These are phyloP conservation scores for Hymenochaete sp. DNA, from an alignment of 1,284 basidiomycete species.

Conservation along the genomic window DNA sequence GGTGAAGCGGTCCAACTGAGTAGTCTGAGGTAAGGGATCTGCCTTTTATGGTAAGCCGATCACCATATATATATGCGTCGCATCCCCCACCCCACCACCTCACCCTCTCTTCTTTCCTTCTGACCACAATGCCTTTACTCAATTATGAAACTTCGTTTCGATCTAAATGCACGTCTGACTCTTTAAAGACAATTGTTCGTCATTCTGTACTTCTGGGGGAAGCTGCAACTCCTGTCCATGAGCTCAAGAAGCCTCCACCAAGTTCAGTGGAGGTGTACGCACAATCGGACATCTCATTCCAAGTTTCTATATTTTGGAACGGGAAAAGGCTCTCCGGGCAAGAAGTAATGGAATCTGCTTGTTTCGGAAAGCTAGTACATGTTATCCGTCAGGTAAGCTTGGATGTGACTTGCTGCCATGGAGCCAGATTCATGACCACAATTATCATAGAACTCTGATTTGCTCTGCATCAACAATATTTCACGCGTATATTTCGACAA, in stretches of 20 bases:
- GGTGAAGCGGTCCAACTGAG: neutral
- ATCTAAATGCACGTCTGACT: neutral
- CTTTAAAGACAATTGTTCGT: slow-evolving; percentile 3
- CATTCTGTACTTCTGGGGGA: slow-evolving; percentile 7
- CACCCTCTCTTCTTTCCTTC: too few relatives aligned
- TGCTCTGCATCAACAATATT: slow-evolving; percentile 47
- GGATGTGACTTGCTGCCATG: slow-evolving; percentile 1
- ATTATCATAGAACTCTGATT: slow-evolving; percentile 41
- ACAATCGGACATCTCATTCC: slow-evolving; percentile 41
- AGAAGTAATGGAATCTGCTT: slow-evolving; percentile 39
- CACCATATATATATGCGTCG: too few relatives aligned
- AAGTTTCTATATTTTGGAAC: slow-evolving; percentile 45
- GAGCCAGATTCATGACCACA: neutral
- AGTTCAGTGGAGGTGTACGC: slow-evolving; percentile 43
- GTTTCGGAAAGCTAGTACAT: slow-evolving; percentile 39
- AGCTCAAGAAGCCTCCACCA: slow-evolving; percentile 34
- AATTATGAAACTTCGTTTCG: slow-evolving; percentile 4
- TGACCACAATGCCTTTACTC: slow-evolving; percentile 8
- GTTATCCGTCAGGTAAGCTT: slow-evolving; percentile 44
- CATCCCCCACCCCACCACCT: too few relatives aligned
- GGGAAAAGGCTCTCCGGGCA: slow-evolving; percentile 31
- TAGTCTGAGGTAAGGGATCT: slow-evolving; percentile 27
- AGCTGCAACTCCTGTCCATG: slow-evolving; percentile 15
- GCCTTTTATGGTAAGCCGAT: too few relatives aligned
- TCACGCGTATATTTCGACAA: slow-evolving; percentile 41